phyloP scores from a whole-genome alignment of 495 filamentous ascomycete species.

The Emericellopsis terricola region DNA sequence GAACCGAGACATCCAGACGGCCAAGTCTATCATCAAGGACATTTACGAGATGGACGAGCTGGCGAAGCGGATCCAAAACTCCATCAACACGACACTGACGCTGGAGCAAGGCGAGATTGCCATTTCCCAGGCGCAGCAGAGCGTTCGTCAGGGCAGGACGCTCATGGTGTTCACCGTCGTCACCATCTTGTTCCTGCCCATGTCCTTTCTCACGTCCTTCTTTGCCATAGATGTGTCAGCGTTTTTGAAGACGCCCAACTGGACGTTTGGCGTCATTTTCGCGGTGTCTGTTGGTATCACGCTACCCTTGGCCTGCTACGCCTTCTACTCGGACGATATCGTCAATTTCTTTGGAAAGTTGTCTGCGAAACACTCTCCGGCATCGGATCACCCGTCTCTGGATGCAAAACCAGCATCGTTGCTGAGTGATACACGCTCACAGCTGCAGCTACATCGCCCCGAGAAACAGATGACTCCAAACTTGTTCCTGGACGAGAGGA shows the following conservation, averaged over 20 bases:
- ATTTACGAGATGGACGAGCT: not conserved
- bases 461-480: too few species aligned
- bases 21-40: not conserved
- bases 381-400: too few species aligned
- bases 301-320: not conserved
- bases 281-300: not conserved
- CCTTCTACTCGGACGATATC: not conserved
- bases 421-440: too few species aligned
- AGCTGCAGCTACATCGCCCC: too few species aligned
- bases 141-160: slow-evolving; percentile 34
- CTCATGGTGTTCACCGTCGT: slow-evolving; percentile 52
- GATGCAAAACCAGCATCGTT: too few species aligned
- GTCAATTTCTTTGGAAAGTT: not conserved
- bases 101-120: slow-evolving; percentile 39
- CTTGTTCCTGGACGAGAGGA: too few species aligned
- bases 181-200: slow-evolving; percentile 30
- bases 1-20: not conserved
- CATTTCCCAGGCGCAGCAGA: slow-evolving; percentile 34
- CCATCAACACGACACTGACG: slow-evolving; percentile 11
- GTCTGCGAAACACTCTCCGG: too few species aligned
- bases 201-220: not conserved
- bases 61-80: not conserved
- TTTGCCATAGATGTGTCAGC: not conserved
- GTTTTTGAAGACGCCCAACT: not conserved
- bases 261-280: not conserved